Base-by-base conservation (phyloP, 257 asterid species). In the Hygrophila difformis region DNA sequence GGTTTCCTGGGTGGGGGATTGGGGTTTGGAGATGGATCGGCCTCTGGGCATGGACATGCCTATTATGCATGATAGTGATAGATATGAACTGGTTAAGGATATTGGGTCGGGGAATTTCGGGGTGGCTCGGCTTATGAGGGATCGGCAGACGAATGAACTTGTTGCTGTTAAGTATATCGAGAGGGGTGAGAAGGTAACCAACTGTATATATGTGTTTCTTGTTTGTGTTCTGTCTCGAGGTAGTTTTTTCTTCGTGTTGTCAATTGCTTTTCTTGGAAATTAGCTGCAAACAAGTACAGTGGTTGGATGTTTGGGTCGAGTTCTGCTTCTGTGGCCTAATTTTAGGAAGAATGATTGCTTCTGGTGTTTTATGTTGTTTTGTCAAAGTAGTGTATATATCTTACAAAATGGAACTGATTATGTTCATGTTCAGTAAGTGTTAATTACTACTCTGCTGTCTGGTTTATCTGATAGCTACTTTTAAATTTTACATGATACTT, bases 121-220 rank as follows among this genome's bases (percentile, higher is more conserved):
- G 12, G 98, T 89, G 44, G 98, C 98, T 13, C 77, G 96, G 58
- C 76, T 85, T 8, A 85, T 89, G 98, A 74, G 95, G 51, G 98
- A 89, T 59, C 66, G 93, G 15, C 83, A 77, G 31, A 89, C 84
- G 5, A 73, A 75, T 22, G 84, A 89, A 53, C 96, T 89, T 53
- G 96, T 85, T 62, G 98, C 98, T 56, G 96, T 85, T 6, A 89
- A 89, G 93, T 89, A 89, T 47, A 89, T 89, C 73, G 98, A 89
- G 71, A 74, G 98, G 66, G 98, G 98, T 34, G 94, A 82, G 61
- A 89, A 89, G 98, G 96, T 89, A 50, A 37, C 16, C 57, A n/a
- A n/a, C n/a, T n/a, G n/a, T n/a, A n/a, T n/a, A n/a, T n/a, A n/a
- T n/a, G 29, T 24, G 29, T 7, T 24, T 29, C 16, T 5, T 43